These are phyloP conservation scores for Gaultheria prostrata DNA, from an alignment of 148 eudicot species.

Conservation along the genomic window DNA sequence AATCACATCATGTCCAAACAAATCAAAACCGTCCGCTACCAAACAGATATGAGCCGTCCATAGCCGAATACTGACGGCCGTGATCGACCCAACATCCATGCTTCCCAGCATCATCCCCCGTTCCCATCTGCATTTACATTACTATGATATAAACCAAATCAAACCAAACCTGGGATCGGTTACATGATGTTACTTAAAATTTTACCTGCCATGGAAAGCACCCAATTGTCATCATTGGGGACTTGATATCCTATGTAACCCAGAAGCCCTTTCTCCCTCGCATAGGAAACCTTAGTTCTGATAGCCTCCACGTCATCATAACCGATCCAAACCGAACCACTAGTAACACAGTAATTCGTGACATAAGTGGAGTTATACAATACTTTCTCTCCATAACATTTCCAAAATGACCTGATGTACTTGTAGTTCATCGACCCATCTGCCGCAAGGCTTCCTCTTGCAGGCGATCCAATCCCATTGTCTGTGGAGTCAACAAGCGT, in stretches of 20 bases:
- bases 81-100: no score
- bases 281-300: conserved; percentile 9
- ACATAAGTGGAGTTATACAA: conserved; percentile 11
- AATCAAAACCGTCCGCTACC: no score
- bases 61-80: no score
- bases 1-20: no score
- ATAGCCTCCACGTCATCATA: conserved; percentile 19
- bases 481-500: conserved; percentile 1
- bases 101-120: no score
- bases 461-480: conserved; percentile 5
- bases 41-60: no score
- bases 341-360: not conserved
- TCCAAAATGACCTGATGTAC: not conserved
- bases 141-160: no score
- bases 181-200: not conserved
- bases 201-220: conserved; percentile 19
- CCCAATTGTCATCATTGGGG: conserved; percentile 9
- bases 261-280: not conserved
- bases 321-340: conserved; percentile 14
- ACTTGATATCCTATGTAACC: conserved; percentile 18
- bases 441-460: not conserved
- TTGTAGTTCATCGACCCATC: conserved; percentile 2
- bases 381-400: not conserved
- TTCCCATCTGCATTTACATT: no score
- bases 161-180: not conserved